These are phyloP conservation scores for Cladorrhinum sp. DNA, from an alignment of 2,329 filamentous ascomycete genomes.

Conservation along the genomic window DNA sequence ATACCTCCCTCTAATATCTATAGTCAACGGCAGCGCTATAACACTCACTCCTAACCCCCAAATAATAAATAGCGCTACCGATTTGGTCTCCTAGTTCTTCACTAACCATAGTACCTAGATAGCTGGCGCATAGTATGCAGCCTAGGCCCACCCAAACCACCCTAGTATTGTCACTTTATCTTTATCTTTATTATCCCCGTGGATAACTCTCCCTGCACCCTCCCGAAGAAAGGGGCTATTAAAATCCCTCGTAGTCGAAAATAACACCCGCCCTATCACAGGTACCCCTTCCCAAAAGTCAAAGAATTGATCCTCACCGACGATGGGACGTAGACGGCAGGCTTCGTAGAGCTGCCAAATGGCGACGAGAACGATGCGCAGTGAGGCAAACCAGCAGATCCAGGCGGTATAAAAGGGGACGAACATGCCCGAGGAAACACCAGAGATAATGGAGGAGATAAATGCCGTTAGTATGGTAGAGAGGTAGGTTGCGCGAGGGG, in stretches of 20 bases:
- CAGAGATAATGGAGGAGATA: background rate
- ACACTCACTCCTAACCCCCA: background rate
- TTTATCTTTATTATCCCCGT: background rate
- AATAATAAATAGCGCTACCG: background rate
- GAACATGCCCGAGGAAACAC: background rate
- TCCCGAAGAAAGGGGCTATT: background rate
- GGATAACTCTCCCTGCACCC: background rate
- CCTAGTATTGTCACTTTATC: background rate
- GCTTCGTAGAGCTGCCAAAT: background rate
- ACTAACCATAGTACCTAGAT: background rate
- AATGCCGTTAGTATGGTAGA: background rate
- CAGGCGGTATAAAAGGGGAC: background rate
- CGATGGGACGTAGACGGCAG: background rate
- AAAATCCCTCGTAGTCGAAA: background rate
- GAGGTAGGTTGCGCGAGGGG: background rate
- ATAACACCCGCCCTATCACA: background rate
- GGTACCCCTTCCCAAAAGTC: background rate
- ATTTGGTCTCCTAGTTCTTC: background rate
- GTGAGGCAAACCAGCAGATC: background rate
- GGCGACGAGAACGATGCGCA: background rate
- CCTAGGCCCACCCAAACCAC: background rate
- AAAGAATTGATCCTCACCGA: background rate
- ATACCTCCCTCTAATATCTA: background rate
- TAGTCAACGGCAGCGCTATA: background rate
- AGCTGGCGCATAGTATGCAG: background rate